Base-by-base conservation (phyloP, 805 yeast genomes). In the Candida sphagnicola region DNA sequence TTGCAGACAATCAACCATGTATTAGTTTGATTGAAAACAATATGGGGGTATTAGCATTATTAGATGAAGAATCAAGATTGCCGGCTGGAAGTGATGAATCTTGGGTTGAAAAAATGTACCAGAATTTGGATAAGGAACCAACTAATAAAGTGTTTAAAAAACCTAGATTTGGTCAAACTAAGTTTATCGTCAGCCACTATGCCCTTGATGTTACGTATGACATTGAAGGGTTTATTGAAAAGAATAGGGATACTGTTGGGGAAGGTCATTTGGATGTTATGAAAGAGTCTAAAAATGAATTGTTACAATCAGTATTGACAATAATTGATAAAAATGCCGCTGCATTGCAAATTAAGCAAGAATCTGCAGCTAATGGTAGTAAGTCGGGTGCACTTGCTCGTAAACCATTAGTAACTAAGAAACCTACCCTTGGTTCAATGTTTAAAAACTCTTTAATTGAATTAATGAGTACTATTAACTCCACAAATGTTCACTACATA, bases 1-100 rank as follows among this genome's bases (percentile, higher is more conserved):
- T 90, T 55, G 80, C 93, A 38, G 99, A 91, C 61, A 91, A 91
- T 61, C 96, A 93, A 69, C 98, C 97, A 2, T 91, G 98, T 67
- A 91, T 91, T 51, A 82, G 83, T 50, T 75, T 91, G 52, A 93
- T 91, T 53, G 99, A 91, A 69, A 80, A 80, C 55, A 85, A 82
- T 59, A 64, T 89, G 46, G 99, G 99, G 61, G 80, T 91, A 37
- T 72, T 91, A 47, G 78, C 96, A 0, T 72, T 91, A 42, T 74
- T 91, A 46, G 98, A 91, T 61, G 99, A 91, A 70, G 98, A 93
- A 65, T 84, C 96, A 10, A 78, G 98, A 57, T 70, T 93, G 51
- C 98, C 98, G 1, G 77, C 95, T 19, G 98, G 98, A 51, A 77
- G 81, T 43, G 98, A 91, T 56, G 88, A 86, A 51, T 81, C 93